Conservation (phyloP, 306 rosid genomes). For the Lotus japonicus region DNA sequence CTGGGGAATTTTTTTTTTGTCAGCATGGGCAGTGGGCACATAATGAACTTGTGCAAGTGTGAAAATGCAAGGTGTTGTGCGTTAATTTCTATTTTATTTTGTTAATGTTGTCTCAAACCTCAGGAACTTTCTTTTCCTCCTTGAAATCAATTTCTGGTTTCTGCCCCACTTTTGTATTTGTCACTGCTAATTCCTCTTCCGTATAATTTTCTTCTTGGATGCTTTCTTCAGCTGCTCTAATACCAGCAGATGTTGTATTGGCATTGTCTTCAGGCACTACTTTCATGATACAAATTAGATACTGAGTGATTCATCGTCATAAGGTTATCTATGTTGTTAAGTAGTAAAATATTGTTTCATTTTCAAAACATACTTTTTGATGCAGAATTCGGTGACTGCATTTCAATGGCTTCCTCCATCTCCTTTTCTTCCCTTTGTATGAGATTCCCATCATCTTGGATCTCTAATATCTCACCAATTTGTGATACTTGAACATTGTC, state of each 20-base stretch:
- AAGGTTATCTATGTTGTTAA: no score
- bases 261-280: not conserved
- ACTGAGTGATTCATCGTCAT: no score
- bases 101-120: slow-evolving; percentile 18
- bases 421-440: not conserved
- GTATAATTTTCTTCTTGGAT: not conserved
- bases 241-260: no score
- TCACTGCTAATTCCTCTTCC: no score
- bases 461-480: not conserved
- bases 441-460: not conserved
- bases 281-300: slow-evolving; percentile 1
- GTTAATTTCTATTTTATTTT: not conserved
- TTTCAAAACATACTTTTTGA: not conserved
- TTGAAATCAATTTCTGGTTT: not conserved
- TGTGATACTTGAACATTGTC: not conserved
- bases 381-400: not conserved
- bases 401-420: not conserved
- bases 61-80: not conserved
- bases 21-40: not conserved
- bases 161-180: not conserved
- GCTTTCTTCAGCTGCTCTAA: no score
- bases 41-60: not conserved
- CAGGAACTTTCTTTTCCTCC: not conserved
- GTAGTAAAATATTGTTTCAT: no score
- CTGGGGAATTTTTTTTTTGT: not conserved